phyloP scores from a whole-genome alignment of 2,329 filamentous ascomycete species.

The Trichoderma koningii region DNA sequence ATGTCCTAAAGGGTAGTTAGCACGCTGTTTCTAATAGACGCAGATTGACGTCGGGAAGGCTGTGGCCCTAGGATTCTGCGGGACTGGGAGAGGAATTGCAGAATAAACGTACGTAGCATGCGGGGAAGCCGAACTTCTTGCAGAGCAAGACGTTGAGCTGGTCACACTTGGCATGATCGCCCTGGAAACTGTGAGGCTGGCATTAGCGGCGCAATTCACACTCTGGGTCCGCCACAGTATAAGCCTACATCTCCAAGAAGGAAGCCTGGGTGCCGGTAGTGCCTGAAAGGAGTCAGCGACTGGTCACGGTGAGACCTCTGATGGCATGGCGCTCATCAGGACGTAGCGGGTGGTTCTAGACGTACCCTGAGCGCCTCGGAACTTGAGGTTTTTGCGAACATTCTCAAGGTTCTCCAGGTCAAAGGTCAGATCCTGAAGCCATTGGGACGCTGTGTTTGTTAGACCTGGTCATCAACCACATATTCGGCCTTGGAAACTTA shows the following conservation, averaged over 20 bases:
- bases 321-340: not conserved
- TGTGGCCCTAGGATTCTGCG: not conserved
- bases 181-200: conserved; percentile 43
- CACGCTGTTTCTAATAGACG: not conserved
- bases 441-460: conserved; percentile 53
- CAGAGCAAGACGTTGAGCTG: conserved; percentile 58
- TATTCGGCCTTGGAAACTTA: conserved; percentile 18
- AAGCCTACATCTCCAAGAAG: conserved; percentile 50
- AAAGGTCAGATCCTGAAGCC: conserved; percentile 65
- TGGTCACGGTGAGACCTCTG: not conserved
- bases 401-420: conserved; percentile 74
- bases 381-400: conserved; percentile 67
- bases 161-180: conserved; percentile 53
- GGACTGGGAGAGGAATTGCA: no score
- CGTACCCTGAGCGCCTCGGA: conserved; percentile 62
- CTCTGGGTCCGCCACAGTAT: not conserved
- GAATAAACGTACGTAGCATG: conserved; percentile 40
- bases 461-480: not conserved
- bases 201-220: conserved; percentile 15
- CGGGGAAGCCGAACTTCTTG: conserved; percentile 56
- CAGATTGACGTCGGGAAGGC: not conserved
- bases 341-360: not conserved
- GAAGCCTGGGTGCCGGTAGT: conserved; percentile 79
- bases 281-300: conserved; percentile 32
- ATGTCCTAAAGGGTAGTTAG: conserved; percentile 38